A percentile compares a stretch with the other conserved stretches of the same genome.
phyloP scores from a whole-genome alignment of 768 basidiomycete genomes.

The Gymnopilus dilepis region DNA sequence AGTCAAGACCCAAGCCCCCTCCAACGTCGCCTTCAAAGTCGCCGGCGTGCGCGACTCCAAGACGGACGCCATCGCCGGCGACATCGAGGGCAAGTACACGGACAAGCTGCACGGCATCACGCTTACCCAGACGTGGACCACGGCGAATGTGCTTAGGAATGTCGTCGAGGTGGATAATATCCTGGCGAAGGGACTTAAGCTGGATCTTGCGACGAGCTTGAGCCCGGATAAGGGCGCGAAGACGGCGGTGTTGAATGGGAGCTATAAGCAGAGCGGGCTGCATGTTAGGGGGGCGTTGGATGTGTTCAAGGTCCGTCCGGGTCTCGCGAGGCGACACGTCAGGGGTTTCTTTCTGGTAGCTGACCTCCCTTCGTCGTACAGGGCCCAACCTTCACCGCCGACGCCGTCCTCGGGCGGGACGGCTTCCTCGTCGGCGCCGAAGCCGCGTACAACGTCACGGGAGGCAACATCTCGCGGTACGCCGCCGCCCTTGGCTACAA shows the following conservation, averaged over 20 bases:
- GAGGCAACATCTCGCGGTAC: slow-evolving; percentile 91
- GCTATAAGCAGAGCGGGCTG: slow-evolving; percentile 95
- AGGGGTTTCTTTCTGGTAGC: not conserved
- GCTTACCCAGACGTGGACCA: slow-evolving; percentile 96
- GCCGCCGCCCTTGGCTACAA: slow-evolving; percentile 93
- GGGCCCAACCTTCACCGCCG: slow-evolving; percentile 98
- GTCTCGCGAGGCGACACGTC: not conserved
- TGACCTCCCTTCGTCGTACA: slow-evolving; percentile 35
- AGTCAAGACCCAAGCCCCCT: slow-evolving; percentile 89
- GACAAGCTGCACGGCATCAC: slow-evolving; percentile 92
- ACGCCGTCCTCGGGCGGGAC: slow-evolving; percentile 93
- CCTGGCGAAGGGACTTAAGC: slow-evolving; percentile 96
- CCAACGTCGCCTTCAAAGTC: slow-evolving; percentile 93
- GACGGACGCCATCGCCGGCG: slow-evolving; percentile 75
- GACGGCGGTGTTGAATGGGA: slow-evolving; percentile 79
- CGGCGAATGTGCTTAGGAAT: slow-evolving; percentile 89
- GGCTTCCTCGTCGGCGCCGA: slow-evolving; percentile 98
- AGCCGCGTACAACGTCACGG: slow-evolving; percentile 95
- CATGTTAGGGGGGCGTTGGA: slow-evolving; percentile 92
- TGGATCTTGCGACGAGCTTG: slow-evolving; percentile 85
- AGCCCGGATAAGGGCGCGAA: slow-evolving; percentile 88
- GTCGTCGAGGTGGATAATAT: slow-evolving; percentile 96
- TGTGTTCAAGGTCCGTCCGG: slow-evolving; percentile 80
- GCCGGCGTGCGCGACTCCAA: slow-evolving; percentile 82
- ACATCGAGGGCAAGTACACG: slow-evolving; percentile 94